These are phyloP conservation scores for Phytophthora agathidicida DNA, from an alignment of 352 stramenopile genomes.

Conservation along the genomic window DNA sequence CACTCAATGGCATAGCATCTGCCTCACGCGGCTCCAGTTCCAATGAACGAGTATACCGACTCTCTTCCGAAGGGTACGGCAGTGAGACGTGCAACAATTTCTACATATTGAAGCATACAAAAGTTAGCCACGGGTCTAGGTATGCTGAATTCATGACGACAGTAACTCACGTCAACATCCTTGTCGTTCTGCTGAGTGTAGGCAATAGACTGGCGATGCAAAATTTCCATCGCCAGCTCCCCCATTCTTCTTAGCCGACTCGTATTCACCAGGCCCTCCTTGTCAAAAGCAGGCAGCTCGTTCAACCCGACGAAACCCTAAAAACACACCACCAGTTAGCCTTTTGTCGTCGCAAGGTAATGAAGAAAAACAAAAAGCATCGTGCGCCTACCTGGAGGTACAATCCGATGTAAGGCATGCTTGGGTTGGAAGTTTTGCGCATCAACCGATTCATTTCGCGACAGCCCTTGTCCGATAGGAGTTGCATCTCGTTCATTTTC, in stretches of 20 bases:
- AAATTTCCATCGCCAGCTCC: conserved; percentile 78
- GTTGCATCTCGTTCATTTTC: conserved; percentile 78
- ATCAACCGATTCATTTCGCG: conserved; percentile 90
- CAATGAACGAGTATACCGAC: conserved; percentile 74
- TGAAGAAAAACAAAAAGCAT: neutral
- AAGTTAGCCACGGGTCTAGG: neutral
- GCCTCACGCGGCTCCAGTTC: conserved; percentile 77
- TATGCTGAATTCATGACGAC: neutral
- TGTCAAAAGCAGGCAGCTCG: conserved; percentile 78
- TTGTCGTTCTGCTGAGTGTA: conserved; percentile 71
- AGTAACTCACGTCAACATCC: conserved; percentile 61
- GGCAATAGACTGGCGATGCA: conserved; percentile 69
- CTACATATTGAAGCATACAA: conserved; percentile 21
- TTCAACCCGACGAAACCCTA: conserved; percentile 83
- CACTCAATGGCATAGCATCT: conserved; percentile 63
- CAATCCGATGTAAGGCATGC: conserved; percentile 88
- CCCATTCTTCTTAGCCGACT: conserved; percentile 76
- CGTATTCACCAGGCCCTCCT: conserved; percentile 69
- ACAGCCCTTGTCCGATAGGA: conserved; percentile 81
- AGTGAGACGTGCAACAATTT: conserved; percentile 74
- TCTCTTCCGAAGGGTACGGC: conserved; percentile 77
- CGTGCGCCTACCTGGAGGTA: conserved; percentile 72
- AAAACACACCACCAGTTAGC: conserved; percentile 7
- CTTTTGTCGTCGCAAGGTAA: neutral
- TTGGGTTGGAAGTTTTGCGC: conserved; percentile 69